Evolutionary conservation across 805 yeast genomes (phyloP).

Genomic region (Hyphopichia homilentoma): DNA sequence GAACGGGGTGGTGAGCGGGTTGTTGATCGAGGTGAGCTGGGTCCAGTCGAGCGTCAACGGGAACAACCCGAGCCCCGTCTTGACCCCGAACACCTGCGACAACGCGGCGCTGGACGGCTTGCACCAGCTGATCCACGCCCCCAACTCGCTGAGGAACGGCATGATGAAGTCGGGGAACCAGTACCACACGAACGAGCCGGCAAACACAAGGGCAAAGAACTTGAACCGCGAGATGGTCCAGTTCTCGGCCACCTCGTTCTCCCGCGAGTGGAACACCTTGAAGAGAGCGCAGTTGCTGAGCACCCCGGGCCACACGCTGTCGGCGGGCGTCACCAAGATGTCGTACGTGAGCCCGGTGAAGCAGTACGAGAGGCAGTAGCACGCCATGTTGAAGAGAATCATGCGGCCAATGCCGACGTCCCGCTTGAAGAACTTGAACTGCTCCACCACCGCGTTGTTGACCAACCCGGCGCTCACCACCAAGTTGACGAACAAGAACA

Average conservation of each 20-base stretch:
- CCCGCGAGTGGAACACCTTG: constrained; percentile 6
- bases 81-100: constrained; percentile 10
- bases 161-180: constrained; percentile 13
- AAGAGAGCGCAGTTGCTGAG: constrained; percentile 7
- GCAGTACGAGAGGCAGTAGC: constrained; percentile 6
- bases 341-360: constrained; percentile 3
- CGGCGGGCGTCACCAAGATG: constrained; percentile 5
- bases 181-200: constrained; percentile 15
- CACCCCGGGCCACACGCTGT: constrained; percentile 7
- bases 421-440: constrained; percentile 8
- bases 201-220: constrained; percentile 13
- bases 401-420: constrained; percentile 7
- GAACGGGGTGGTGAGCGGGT: constrained; percentile 12
- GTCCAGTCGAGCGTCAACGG: constrained; percentile 12
- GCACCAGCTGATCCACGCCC: constrained; percentile 9
- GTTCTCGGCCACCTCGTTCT: constrained; percentile 3
- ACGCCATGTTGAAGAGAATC: constrained; percentile 8
- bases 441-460: constrained; percentile 7
- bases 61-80: constrained; percentile 9
- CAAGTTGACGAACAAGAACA: constrained; percentile 5
- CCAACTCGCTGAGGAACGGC: constrained; percentile 5
- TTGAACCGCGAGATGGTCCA: constrained; percentile 9
- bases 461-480: constrained; percentile 5
- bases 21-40: constrained; percentile 4
- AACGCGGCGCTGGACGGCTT: constrained; percentile 6